These are phyloP conservation scores for Penicillium janthinellum DNA, from an alignment of 2,329 filamentous ascomycete genomes.

Conservation along the genomic window DNA sequence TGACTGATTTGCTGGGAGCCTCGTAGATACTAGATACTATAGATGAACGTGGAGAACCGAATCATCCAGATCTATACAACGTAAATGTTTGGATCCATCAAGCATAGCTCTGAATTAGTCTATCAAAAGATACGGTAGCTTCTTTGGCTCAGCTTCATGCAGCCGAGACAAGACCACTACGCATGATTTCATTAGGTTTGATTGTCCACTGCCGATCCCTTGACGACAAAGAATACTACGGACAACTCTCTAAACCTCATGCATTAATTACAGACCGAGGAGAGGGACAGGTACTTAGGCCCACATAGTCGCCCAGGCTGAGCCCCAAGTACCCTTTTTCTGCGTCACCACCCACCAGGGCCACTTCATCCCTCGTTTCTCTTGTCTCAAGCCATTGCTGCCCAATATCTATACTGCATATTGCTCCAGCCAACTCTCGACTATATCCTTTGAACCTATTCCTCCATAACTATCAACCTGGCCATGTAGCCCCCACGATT, in stretches of 20 bases:
- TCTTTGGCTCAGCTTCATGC: neutral
- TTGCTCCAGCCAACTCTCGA: slow-evolving; percentile 1
- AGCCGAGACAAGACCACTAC: neutral
- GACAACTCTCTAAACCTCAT: neutral
- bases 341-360: slow-evolving; percentile 20
- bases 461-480: neutral
- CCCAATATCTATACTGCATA: slow-evolving; percentile 13
- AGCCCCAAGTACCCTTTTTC: slow-evolving; percentile 21
- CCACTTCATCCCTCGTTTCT: slow-evolving; percentile 27
- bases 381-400: slow-evolving; percentile 23
- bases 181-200: slow-evolving; percentile 17
- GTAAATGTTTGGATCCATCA: neutral
- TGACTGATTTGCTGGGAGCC: neutral
- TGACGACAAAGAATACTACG: slow-evolving; percentile 3
- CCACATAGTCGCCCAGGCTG: slow-evolving; percentile 20
- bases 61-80: neutral
- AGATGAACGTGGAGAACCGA: neutral
- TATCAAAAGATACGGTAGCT: neutral
- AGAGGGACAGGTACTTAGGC: slow-evolving; percentile 17
- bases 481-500: slow-evolving; percentile 22
- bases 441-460: neutral
- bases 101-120: neutral
- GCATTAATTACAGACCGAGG: slow-evolving; percentile 14
- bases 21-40: neutral
- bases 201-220: slow-evolving; percentile 23